These are phyloP conservation scores for Platanthera zijinensis DNA, from an alignment of 106 monocot genomes.

Conservation along the genomic window DNA sequence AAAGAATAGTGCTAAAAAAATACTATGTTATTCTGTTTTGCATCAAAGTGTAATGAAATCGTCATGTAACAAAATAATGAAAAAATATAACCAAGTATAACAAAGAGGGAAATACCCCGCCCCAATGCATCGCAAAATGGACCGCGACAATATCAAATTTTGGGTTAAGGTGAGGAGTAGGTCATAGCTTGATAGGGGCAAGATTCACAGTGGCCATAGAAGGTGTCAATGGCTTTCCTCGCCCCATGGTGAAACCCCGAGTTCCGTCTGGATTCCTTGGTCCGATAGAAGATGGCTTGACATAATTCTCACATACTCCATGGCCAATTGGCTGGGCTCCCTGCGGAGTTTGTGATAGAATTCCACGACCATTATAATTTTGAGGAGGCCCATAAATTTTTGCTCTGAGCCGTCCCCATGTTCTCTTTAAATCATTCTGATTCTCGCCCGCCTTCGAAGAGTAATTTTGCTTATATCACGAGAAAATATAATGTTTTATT, in stretches of 20 bases:
- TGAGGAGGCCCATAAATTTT: conserved; percentile 18
- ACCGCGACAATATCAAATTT: background rate
- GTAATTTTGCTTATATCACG: background rate
- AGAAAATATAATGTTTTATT: background rate
- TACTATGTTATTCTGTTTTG: too few species aligned
- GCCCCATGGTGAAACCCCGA: conserved; percentile 76
- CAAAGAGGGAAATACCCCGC: too few species aligned
- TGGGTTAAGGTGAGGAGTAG: background rate
- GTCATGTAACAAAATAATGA: too few species aligned
- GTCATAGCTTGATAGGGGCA: background rate
- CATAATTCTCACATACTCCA: conserved; percentile 9
- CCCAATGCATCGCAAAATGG: background rate
- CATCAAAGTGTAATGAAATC: too few species aligned
- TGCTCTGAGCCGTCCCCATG: conserved; percentile 24
- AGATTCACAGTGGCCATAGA: background rate
- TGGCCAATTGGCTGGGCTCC: background rate
- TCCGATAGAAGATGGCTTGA: conserved; percentile 23
- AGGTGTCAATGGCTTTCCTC: conserved; percentile 33
- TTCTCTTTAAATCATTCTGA: conserved; percentile 14
- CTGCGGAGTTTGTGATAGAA: conserved; percentile 24
- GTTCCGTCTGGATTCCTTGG: conserved; percentile 84
- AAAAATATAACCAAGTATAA: too few species aligned
- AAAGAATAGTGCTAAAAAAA: too few species aligned
- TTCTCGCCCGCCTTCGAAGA: conserved; percentile 23
- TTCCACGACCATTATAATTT: conserved; percentile 23